Conservation (phyloP, 192 early-diverging fungal genomes). For the Backusella sp. region DNA sequence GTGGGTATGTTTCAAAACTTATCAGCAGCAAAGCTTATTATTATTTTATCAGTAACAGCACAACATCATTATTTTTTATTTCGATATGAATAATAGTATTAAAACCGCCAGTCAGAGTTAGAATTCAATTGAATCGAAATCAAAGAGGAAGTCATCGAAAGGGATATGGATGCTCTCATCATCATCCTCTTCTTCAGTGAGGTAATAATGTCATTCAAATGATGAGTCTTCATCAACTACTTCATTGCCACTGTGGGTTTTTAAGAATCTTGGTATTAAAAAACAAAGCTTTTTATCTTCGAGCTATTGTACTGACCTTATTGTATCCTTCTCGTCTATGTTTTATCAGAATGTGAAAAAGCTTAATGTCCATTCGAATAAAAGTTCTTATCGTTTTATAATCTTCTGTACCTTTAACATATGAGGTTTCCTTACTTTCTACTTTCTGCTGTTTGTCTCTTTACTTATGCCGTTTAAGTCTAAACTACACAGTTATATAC, state of each 20-base stretch:
- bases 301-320: too few species aligned
- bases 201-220: background rate
- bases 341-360: background rate
- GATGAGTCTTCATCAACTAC: background rate
- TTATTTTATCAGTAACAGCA: too few species aligned
- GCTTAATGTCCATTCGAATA: background rate
- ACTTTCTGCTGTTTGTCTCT: background rate
- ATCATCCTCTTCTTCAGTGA: background rate
- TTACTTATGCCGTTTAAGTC: background rate
- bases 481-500: background rate
- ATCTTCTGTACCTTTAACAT: background rate
- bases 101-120: background rate
- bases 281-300: too few species aligned
- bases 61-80: background rate
- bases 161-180: background rate
- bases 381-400: background rate
- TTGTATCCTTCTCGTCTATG: too few species aligned
- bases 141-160: background rate
- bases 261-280: too few species aligned
- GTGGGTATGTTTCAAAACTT: too few species aligned
- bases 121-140: background rate
- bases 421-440: background rate
- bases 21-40: too few species aligned
- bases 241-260: background rate
- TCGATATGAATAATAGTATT: background rate